Conservation (phyloP, 768 basidiomycete species). For the Boletus rubescentipes region DNA sequence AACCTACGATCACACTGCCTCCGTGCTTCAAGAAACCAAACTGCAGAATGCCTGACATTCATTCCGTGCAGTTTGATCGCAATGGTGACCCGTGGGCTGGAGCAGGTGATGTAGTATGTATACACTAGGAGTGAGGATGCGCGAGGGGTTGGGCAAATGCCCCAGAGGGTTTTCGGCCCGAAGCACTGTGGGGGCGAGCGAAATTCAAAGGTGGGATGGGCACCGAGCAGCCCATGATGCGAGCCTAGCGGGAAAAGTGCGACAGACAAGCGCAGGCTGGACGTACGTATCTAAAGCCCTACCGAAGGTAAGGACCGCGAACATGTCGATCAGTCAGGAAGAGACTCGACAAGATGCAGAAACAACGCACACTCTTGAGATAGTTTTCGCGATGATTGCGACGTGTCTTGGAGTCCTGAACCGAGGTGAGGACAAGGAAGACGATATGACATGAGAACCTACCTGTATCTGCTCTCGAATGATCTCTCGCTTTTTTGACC, state of each 20-base stretch:
- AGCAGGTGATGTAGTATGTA: neutral
- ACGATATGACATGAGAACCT: neutral
- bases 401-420: constrained; percentile 15
- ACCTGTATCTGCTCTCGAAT: constrained; percentile 19
- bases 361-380: constrained; percentile 18
- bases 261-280: too few relatives aligned
- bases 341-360: neutral
- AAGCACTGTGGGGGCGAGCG: too few relatives aligned
- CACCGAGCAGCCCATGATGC: neutral
- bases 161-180: too few relatives aligned
- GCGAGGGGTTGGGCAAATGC: too few relatives aligned
- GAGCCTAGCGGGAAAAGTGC: too few relatives aligned
- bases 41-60: constrained; percentile 1
- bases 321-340: too few relatives aligned
- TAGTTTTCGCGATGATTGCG: constrained; percentile 17
- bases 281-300: constrained; percentile 16
- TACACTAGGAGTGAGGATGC: too few relatives aligned
- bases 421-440: neutral
- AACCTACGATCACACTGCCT: constrained; percentile 12
- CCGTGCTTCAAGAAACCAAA: constrained; percentile 5
- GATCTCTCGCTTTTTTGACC: constrained; percentile 12
- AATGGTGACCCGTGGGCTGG: constrained; percentile 7
- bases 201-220: too few relatives aligned
- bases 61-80: too few relatives aligned
- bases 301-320: constrained; percentile 17